Base-by-base conservation (phyloP, 2,329 filamentous ascomycete genomes). In the Fusarium buxicola region DNA sequence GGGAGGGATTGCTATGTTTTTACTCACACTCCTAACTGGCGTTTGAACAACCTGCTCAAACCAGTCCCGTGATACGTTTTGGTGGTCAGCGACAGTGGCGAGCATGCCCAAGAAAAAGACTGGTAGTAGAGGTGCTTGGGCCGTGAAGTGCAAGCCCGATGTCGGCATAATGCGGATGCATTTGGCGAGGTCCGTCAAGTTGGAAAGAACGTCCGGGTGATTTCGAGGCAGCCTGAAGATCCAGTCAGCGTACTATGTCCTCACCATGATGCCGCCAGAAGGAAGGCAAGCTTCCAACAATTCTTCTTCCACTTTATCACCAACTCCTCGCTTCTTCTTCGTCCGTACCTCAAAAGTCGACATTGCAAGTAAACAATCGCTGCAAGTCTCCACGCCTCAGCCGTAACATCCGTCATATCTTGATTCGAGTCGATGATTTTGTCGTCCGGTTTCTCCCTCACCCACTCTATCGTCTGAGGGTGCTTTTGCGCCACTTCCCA, bases 151-250 rank as follows among this genome's bases (percentile, higher is more conserved):
- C 16, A 66, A 66, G 7, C 77, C 78, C 5, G 75, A 78, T 2
- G 77, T 80, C 2, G 78, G 78, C 77, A 79, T 77, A 8, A 78
- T 74, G 4, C 60, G 64, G 15, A 80, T 77, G 45, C 76, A 78
- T 51, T 58, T 70, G 7, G 73, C 74, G n/a, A 80, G 66, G 30
- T 77, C 71, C 1, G 49, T 34, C 11, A 79, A 27, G 16, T 73
- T 74, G 15, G 54, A 30, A 9, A 79, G 15, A 11, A 80, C 74
- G 1, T 73, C 70, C 0, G 69, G 67, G 31, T 79, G 75, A n/a
- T 73, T 74, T 16, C 77, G 73, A 34, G 77, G 77, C 2, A 78
- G 60, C 39, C 78, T 78, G 48, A 36, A 31, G 36, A 13, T 7
- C 36, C 8, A 18, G 34, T 68, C 38, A 67, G 58, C 48, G 13